A percentile compares a stretch with the other conserved stretches of the same genome.
phyloP scores from a whole-genome alignment of 1,284 basidiomycete species.

The Sphaerobolus stellatus region DNA sequence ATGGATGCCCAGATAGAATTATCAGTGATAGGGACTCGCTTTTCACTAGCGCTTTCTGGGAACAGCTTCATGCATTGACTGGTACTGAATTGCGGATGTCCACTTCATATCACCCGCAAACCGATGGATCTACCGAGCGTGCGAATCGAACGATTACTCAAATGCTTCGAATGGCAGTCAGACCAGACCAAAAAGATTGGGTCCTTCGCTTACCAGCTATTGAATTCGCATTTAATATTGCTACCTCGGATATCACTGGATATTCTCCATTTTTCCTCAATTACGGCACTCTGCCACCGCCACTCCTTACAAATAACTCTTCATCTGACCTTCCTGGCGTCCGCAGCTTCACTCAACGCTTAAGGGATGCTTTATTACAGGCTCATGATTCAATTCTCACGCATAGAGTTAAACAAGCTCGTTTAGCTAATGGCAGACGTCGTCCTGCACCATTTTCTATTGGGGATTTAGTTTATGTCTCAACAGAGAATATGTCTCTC shows the following conservation, averaged over 20 bases:
- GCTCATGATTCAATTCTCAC: slow-evolving; percentile 34
- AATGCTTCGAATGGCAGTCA: slow-evolving; percentile 36
- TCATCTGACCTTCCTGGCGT: slow-evolving; percentile 25
- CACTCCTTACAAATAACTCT: slow-evolving; percentile 26
- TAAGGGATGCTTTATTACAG: slow-evolving; percentile 26
- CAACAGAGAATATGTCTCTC: slow-evolving; percentile 28
- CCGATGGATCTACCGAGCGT: slow-evolving; percentile 40
- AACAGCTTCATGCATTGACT: slow-evolving; percentile 31
- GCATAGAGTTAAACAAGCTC: slow-evolving; percentile 26
- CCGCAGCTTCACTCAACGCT: slow-evolving; percentile 22
- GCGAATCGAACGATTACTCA: slow-evolving; percentile 39
- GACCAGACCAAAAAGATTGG: slow-evolving; percentile 38
- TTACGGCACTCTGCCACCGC: slow-evolving; percentile 23
- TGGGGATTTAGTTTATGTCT: slow-evolving; percentile 32
- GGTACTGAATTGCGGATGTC: slow-evolving; percentile 40
- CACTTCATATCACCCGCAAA: slow-evolving; percentile 44
- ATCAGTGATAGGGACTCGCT: slow-evolving; percentile 41
- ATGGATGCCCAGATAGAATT: slow-evolving; percentile 40
- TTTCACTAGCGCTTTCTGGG: slow-evolving; percentile 46
- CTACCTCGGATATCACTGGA: slow-evolving; percentile 24
- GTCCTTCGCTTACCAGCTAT: slow-evolving; percentile 34
- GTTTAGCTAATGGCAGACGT: slow-evolving; percentile 28
- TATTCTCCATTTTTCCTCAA: slow-evolving; percentile 33
- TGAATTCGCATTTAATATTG: slow-evolving; percentile 35
- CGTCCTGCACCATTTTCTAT: slow-evolving; percentile 19